These are phyloP conservation scores for Bryoglossum gracile DNA, from an alignment of 495 filamentous ascomycete species.

Conservation along the genomic window DNA sequence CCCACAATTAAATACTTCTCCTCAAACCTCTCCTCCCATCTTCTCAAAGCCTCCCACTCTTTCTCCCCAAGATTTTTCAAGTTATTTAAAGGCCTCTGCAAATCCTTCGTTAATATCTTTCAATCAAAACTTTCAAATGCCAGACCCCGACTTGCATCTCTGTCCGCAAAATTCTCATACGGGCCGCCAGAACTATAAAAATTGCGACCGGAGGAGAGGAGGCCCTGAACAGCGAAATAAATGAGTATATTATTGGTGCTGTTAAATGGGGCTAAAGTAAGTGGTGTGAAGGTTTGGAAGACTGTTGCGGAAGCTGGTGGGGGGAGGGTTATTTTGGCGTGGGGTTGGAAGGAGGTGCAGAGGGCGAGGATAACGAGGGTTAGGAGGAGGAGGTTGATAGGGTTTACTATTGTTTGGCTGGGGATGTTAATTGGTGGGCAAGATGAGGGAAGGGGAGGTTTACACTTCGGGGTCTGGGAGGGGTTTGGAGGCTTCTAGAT, in stretches of 20 bases:
- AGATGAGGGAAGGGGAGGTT: not conserved
- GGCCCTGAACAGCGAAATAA: conserved; percentile 88
- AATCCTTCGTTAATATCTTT: conserved; percentile 90
- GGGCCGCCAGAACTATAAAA: conserved; percentile 86
- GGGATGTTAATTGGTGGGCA: conserved; percentile 14
- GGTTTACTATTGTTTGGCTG: conserved; percentile 60
- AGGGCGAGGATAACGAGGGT: conserved; percentile 60
- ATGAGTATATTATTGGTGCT: conserved; percentile 67
- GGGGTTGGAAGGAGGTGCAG: conserved; percentile 56
- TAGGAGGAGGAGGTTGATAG: conserved; percentile 72
- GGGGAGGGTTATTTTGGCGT: conserved; percentile 52
- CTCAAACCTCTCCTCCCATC: conserved; percentile 87
- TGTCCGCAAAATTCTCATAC: conserved; percentile 82
- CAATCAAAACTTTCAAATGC: conserved; percentile 92
- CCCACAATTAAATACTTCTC: conserved; percentile 94
- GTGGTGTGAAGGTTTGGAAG: conserved; percentile 87
- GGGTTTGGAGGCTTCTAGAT: conserved; percentile 22
- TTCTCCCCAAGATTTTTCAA: conserved; percentile 67
- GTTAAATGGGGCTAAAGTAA: conserved; percentile 79
- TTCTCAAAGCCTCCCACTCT: conserved; percentile 73
- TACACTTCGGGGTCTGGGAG: conserved; percentile 17
- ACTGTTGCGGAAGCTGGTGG: conserved; percentile 66
- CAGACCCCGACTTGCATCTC: conserved; percentile 83
- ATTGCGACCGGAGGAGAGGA: conserved; percentile 66
- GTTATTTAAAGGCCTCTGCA: conserved; percentile 78